Evolutionary conservation across 2,329 filamentous ascomycete genomes (phyloP).

Genomic region (Fusarium sp.): DNA sequence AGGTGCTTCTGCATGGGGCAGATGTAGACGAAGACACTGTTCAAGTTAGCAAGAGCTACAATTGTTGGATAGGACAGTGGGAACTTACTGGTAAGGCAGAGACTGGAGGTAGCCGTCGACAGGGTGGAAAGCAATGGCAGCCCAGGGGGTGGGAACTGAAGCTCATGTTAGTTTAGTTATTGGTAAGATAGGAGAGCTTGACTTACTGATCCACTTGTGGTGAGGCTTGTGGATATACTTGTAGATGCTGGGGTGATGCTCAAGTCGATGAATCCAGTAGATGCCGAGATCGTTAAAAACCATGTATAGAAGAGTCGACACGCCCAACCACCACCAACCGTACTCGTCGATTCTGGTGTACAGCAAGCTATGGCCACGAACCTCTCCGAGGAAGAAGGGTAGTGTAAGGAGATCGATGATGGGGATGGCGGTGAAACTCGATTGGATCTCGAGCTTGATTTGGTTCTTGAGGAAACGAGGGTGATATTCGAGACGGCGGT

Average conservation of each 20-base stretch:
- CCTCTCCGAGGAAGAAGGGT: slow-evolving; percentile 63
- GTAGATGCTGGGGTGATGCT: slow-evolving; percentile 63
- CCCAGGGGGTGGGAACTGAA: slow-evolving; percentile 63
- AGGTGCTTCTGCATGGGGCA: slow-evolving; percentile 63
- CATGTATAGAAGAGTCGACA: slow-evolving; percentile 61
- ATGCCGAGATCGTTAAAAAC: slow-evolving; percentile 63
- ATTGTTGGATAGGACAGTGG: neutral
- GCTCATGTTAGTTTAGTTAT: slow-evolving; percentile 5
- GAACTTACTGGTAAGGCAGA: slow-evolving; percentile 62
- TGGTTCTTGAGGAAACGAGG: slow-evolving; percentile 66
- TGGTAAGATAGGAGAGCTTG: neutral
- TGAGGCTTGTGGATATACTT: slow-evolving; percentile 65
- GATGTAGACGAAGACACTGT: slow-evolving; percentile 60
- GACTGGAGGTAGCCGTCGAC: slow-evolving; percentile 64
- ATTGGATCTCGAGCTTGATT: slow-evolving; percentile 60
- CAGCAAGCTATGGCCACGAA: slow-evolving; percentile 62
- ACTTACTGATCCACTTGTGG: slow-evolving; percentile 65
- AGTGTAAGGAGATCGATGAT: slow-evolving; percentile 62
- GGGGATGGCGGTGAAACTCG: slow-evolving; percentile 61
- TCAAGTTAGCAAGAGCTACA: slow-evolving; percentile 13
- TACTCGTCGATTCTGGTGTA: slow-evolving; percentile 59
- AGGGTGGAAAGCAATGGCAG: slow-evolving; percentile 64
- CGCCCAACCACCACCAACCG: slow-evolving; percentile 58
- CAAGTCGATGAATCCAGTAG: slow-evolving; percentile 64
- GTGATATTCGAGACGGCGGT: slow-evolving; percentile 62